Evolutionary conservation across 2,329 filamentous ascomycete species (phyloP), one percentile per base, ranked within the genome.

Genomic region (Verticillium isaacii): DNA sequence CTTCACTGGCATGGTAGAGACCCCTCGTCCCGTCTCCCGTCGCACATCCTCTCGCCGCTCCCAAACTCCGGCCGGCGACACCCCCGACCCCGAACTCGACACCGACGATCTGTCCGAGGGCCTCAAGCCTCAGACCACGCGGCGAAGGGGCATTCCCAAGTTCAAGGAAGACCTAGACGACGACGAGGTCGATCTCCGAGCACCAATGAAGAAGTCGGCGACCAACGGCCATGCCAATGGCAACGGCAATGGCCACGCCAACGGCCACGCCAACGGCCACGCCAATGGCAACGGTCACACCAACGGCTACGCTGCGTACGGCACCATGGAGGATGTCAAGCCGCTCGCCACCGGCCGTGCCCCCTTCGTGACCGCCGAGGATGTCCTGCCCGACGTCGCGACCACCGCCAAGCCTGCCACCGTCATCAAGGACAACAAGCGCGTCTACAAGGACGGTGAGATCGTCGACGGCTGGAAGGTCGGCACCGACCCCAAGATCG

Each of bases 1-100:
- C 62, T 86, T 85, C 68, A 79, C 85, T 39, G 84, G 84, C 68
- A 85, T 87, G 84, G 75, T 87, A 63, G 83, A 85, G 72, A 87
- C 84, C 9, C 83, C 84, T 32, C 68, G 74, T 52, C 58, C 58
- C 9, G 41, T 41, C 15, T 41, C 58, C 14, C 81, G 81, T 54
- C 74, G 77, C 45, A 57, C 54, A 54, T 77, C 78, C 62, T 75
- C 76, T 56, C 78, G 82, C 68, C 81, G 83, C 68, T 52, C 45
- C 7, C 45, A 52, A 12, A 84, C 83, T 69, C 75, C 81, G 58
- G 74, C 78, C 39, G 68, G 75, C 58, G 79, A 82, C 29, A 66
- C 69, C 41, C 76, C 78, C 50, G 82, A 60, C 8, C 23, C 54
- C 58, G 15, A 34, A 25, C 2, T 23, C 32, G 64, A 66, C 29